Evolutionary conservation across 2,329 filamentous ascomycete species (phyloP), one percentile per base, ranked within the genome.

Genomic region (Bipolaris sorokiniana): DNA sequence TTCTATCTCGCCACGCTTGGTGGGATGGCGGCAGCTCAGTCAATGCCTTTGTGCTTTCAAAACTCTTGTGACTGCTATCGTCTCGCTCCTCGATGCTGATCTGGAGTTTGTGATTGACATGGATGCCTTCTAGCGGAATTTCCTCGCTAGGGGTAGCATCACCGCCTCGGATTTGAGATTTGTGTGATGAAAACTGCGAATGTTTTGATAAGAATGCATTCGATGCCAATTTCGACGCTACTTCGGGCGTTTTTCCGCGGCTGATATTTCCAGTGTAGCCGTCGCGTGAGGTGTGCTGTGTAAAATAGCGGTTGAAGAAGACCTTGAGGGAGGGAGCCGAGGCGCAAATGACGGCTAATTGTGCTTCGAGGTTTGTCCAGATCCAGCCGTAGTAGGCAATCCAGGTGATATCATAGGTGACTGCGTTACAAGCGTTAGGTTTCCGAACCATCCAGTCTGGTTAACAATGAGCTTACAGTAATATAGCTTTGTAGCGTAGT

Each of bases 301-400:
- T 67, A 48, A 79, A 70, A 63, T 79, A 80, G 16, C 70, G 73
- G n/a, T 69, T 67, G 69, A 80, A 78, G 61, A 80, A 77, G 16
- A 77, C 71, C 28, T 80, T 78, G 22, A 81, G 67, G 1, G 79
- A 77, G 1, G 79, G 79, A 0, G 76, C 77, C 1, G 74, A 77
- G 3, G 78, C 76, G 54, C 78, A 80, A 37, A 80, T 74, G 11
- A 80, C 72, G 13, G 70, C 78, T 1, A 81, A 66, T 40, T 77
- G 69, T 3, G 77, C 72, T 62, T 80, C 78, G 1, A 79, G 59
- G 7, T 73, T 71, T 3, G 78, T 79, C 75, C 77, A 78, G 3
- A 77, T 63, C 69, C 75, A 79, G 15, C 73, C 73, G 33, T 76
- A 69, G 49, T 72, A 74, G 13, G 76, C 74, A 33, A 66, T 68